Conservation (phyloP, 2,329 filamentous ascomycete genomes). For the Ceratocystis huliohia region DNA sequence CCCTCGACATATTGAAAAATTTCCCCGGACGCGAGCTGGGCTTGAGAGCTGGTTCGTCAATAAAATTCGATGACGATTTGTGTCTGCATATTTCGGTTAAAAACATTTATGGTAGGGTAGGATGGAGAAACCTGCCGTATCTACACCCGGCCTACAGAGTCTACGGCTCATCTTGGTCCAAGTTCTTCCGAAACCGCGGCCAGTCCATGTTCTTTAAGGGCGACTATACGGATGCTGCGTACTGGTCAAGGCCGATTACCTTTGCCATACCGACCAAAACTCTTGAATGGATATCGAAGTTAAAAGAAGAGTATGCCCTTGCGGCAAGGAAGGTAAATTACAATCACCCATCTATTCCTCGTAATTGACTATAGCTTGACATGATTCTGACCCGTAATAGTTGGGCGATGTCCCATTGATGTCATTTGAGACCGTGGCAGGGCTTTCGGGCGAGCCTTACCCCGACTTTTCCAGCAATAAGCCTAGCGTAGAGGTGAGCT, state of each 20-base stretch:
- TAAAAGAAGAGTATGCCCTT: background rate
- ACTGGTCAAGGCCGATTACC: background rate
- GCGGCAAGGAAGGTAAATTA: background rate
- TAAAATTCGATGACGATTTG: slow-evolving; percentile 5
- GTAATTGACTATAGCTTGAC: background rate
- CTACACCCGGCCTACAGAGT: slow-evolving; percentile 7
- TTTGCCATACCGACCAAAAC: slow-evolving; percentile 14
- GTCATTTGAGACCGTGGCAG: background rate
- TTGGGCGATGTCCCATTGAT: background rate
- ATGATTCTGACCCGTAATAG: background rate
- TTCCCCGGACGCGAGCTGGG: slow-evolving; percentile 14
- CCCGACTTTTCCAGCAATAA: background rate
- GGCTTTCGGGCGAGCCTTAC: slow-evolving; percentile 6
- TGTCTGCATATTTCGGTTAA: background rate
- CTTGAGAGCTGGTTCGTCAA: background rate
- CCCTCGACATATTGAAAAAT: background rate
- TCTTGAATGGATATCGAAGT: background rate
- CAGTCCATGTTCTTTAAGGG: slow-evolving; percentile 12
- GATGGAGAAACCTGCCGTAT: slow-evolving; percentile 10
- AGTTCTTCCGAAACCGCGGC: slow-evolving; percentile 14
- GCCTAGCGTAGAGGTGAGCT: background rate
- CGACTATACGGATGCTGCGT: background rate
- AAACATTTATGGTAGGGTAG: background rate
- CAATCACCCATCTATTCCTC: too few species aligned
- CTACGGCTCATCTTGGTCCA: slow-evolving; percentile 10